phyloP scores from a whole-genome alignment of 768 basidiomycete species.

The Lactarius hengduanensis region DNA sequence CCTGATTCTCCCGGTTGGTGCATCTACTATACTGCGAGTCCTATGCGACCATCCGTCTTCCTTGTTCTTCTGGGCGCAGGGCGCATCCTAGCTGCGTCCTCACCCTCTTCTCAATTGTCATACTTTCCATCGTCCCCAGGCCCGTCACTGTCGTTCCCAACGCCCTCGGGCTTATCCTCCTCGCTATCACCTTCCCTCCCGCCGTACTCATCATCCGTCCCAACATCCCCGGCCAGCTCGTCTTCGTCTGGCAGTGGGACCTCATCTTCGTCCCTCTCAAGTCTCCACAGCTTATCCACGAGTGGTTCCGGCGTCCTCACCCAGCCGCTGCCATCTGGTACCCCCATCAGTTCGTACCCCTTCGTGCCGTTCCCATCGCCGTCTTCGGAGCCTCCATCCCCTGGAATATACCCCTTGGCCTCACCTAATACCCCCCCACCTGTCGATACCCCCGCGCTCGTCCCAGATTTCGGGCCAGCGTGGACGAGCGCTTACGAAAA shows the following conservation, averaged over 20 bases:
- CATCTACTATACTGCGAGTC: not conserved
- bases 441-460: slow-evolving; percentile 40
- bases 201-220: not conserved
- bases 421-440: slow-evolving; percentile 59
- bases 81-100: not conserved
- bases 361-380: slow-evolving; percentile 16
- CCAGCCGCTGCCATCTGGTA: slow-evolving; percentile 6
- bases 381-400: slow-evolving; percentile 49
- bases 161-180: slow-evolving; percentile 5
- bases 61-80: not conserved
- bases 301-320: slow-evolving; percentile 12
- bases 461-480: slow-evolving; percentile 49
- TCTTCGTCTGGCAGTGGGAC: slow-evolving; percentile 10
- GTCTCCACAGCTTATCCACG: not conserved
- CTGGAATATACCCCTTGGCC: slow-evolving; percentile 51
- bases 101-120: not conserved
- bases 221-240: not conserved
- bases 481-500: slow-evolving; percentile 60
- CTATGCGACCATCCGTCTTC: not conserved
- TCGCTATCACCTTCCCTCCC: not conserved
- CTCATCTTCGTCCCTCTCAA: slow-evolving; percentile 20
- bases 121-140: not conserved
- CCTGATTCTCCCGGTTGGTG: not conserved
- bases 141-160: not conserved
- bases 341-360: slow-evolving; percentile 1